A percentile compares a stretch with the other conserved stretches of the same genome.
phyloP scores from a whole-genome alignment of 23 red algal species.

The Chondrus crispus region DNA sequence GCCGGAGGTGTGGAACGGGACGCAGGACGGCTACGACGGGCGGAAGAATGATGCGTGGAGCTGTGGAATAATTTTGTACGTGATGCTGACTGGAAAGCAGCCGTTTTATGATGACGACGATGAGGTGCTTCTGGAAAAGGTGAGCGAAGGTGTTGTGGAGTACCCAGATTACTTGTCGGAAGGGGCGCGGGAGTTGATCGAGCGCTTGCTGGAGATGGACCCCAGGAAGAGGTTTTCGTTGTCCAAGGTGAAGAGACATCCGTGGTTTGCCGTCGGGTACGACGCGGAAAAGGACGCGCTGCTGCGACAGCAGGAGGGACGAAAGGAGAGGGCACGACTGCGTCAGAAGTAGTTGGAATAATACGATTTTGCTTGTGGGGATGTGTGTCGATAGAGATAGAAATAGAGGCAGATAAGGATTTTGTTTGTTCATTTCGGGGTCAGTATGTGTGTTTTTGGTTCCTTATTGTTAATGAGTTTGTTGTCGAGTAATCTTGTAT shows the following conservation, averaged over 20 bases:
- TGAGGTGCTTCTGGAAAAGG: slow-evolving; percentile 73
- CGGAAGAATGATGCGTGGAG: slow-evolving; percentile 90
- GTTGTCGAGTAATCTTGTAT: too few relatives aligned
- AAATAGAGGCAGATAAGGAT: too few relatives aligned
- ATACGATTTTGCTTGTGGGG: too few relatives aligned
- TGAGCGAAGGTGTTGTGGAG: slow-evolving; percentile 67
- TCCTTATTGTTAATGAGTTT: too few relatives aligned
- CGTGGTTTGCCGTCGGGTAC: slow-evolving; percentile 81
- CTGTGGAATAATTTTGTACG: slow-evolving; percentile 92
- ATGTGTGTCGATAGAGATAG: too few relatives aligned
- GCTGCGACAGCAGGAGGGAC: slow-evolving; percentile 59
- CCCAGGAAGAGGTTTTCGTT: slow-evolving; percentile 85
- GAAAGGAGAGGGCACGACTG: background rate
- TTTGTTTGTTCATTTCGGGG: too few relatives aligned
- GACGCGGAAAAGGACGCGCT: slow-evolving; percentile 68
- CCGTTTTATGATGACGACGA: slow-evolving; percentile 96
- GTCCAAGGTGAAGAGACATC: slow-evolving; percentile 78
- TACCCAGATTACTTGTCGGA: slow-evolving; percentile 78
- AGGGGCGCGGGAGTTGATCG: slow-evolving; percentile 71
- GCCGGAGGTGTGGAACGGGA: slow-evolving; percentile 76
- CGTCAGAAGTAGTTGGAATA: background rate
- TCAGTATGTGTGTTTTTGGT: too few relatives aligned
- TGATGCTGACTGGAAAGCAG: slow-evolving; percentile 94
- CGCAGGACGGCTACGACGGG: slow-evolving; percentile 61
- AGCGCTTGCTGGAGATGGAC: slow-evolving; percentile 72